These are phyloP conservation scores for Lupinus albus DNA, from an alignment of 306 rosid genomes.

Conservation along the genomic window DNA sequence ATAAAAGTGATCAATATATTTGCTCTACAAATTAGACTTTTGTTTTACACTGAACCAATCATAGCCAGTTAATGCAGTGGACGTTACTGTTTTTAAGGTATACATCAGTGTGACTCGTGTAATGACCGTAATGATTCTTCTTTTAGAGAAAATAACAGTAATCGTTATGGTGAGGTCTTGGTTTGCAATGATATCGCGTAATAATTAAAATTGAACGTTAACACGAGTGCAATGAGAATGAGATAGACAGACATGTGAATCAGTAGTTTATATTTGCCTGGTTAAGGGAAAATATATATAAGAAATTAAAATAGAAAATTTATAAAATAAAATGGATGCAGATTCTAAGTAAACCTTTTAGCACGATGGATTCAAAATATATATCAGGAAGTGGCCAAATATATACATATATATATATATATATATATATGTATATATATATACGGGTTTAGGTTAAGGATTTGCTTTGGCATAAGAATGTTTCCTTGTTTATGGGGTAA, in stretches of 20 bases:
- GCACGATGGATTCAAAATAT: no score
- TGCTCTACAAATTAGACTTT: constrained; percentile 5
- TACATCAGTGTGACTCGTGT: constrained; percentile 9
- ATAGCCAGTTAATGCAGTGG: background rate
- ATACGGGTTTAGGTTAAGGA: constrained; percentile 25
- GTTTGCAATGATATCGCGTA: constrained; percentile 15
- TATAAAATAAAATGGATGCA: background rate
- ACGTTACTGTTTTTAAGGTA: background rate
- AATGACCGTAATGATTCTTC: background rate
- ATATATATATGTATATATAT: no score
- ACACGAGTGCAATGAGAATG: background rate
- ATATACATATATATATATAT: no score
- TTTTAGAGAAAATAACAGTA: constrained; percentile 1
- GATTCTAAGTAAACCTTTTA: background rate
- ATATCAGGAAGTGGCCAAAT: no score
- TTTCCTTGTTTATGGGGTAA: constrained; percentile 36
- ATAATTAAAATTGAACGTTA: background rate
- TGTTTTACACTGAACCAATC: background rate
- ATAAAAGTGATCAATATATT: background rate
- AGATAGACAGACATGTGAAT: background rate
- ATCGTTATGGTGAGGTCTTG: constrained; percentile 16
- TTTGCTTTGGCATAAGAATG: constrained; percentile 24
- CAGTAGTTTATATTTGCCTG: background rate
- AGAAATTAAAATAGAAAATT: background rate
- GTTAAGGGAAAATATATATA: background rate